Conservation (phyloP, 2,329 filamentous ascomycete genomes). For the Hypoxylon sp. region DNA sequence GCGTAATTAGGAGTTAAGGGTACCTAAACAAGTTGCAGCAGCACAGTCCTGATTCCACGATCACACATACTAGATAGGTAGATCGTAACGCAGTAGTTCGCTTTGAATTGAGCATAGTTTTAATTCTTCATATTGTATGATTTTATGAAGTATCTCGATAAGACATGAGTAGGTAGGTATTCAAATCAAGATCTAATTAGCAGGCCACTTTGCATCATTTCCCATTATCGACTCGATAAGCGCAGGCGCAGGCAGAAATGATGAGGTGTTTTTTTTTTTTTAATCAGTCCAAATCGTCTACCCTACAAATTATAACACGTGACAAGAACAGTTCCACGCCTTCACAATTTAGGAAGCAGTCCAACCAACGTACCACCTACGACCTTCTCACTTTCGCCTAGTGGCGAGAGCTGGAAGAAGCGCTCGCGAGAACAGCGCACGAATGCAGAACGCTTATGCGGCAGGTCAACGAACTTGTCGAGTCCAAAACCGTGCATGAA, state of each 20-base stretch:
- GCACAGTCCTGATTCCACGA: conserved; percentile 2
- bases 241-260: conserved; percentile 5
- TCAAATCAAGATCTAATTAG: neutral
- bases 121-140: neutral
- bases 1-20: conserved; percentile 20
- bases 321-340: conserved; percentile 1
- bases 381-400: conserved; percentile 70
- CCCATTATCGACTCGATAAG: neutral
- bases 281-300: neutral
- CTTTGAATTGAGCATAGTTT: conserved; percentile 1
- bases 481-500: conserved; percentile 80
- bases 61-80: conserved; percentile 3
- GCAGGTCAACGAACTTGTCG: conserved; percentile 80
- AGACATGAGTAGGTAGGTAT: neutral
- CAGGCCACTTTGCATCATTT: neutral
- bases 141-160: conserved; percentile 5
- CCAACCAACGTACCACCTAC: conserved; percentile 69
- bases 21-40: conserved; percentile 14
- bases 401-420: conserved; percentile 78
- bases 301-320: conserved; percentile 15
- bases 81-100: conserved; percentile 8
- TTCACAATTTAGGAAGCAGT: conserved; percentile 68
- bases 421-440: conserved; percentile 75
- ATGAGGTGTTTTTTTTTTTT: conserved; percentile 12
- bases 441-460: conserved; percentile 79